Evolutionary conservation across 2,329 filamentous ascomycete species (phyloP), one percentile per base, ranked within the genome.

Genomic region (Colletotrichum brevisporum): DNA sequence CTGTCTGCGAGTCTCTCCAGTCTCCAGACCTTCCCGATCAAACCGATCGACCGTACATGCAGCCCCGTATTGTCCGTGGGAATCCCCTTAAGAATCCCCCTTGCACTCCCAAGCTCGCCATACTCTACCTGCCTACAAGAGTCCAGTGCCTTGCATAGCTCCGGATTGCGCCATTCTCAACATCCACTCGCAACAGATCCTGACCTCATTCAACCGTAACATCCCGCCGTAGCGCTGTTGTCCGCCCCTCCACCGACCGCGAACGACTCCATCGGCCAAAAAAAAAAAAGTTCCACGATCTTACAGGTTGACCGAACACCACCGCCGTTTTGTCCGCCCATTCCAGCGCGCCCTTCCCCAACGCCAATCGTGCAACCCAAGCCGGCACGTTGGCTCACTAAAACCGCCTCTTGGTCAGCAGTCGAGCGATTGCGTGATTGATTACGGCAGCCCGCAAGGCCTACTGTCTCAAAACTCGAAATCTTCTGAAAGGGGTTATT

Each of bases 391-490:
- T 68, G 68, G 71, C 63, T 71, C 70, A 71, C 56, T 48, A 65
- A 21, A 56, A 59, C 24, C 36, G 60, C 53, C 48, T 36, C 16
- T 52, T 66, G 41, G 62, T 66, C 62, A 66, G 62, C 68, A 68
- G 55, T 52, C 55, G 31, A 60, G 67, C 63, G 63, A 71, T 71
- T 71, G 68, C 70, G 70, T 71, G 70, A 67, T 71, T 58, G 60
- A 21, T 21, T 21, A 21, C 21, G 3, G 21, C 21, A 21, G 21
- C 21, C 21, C 21, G 21, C 21, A 21, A 21, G 21, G 21, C 21
- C 21, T 2, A 21, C 21, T 21, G 3, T 21, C 21, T 21, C 3
- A 21, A 21, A 21, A 21, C 21, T 21, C 21, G 21, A 21, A 21
- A 21, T 21, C 21, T 21, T 21, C 21, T 3, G 3, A 21, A 21